phyloP scores from a whole-genome alignment of 768 basidiomycete genomes.

The Pulveroboletus sp. region DNA sequence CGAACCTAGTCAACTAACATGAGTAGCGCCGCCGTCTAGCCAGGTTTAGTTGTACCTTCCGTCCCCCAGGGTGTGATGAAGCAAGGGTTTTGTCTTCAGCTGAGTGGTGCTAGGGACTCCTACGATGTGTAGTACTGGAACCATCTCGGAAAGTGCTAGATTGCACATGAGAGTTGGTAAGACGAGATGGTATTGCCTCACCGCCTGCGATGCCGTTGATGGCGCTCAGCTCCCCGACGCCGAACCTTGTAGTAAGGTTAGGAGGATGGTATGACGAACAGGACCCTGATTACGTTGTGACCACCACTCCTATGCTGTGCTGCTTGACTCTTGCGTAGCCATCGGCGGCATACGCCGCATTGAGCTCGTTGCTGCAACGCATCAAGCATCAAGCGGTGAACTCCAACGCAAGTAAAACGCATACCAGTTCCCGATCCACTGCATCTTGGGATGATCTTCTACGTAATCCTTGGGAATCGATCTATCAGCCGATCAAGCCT shows the following conservation, averaged over 20 bases:
- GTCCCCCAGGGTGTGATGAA: conserved; percentile 88
- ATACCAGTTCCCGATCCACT: conserved; percentile 87
- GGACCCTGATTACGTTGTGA: conserved; percentile 59
- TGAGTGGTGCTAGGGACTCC: conserved; percentile 75
- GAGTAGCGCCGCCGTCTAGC: neutral
- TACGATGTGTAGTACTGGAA: conserved; percentile 85
- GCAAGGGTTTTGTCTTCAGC: conserved; percentile 64
- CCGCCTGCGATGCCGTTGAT: conserved; percentile 81
- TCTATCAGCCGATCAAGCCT: neutral
- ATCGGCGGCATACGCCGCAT: conserved; percentile 87
- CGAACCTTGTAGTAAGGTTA: conserved; percentile 49
- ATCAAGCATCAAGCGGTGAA: conserved; percentile 7
- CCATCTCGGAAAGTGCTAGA: conserved; percentile 77
- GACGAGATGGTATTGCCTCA: conserved; percentile 19
- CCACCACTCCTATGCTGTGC: conserved; percentile 61
- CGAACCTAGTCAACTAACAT: conserved; percentile 46
- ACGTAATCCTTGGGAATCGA: conserved; percentile 57
- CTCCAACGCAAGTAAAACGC: neutral
- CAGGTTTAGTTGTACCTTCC: conserved; percentile 43
- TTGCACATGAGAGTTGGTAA: neutral
- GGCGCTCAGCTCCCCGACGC: conserved; percentile 90
- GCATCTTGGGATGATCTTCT: conserved; percentile 69
- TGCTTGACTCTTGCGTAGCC: conserved; percentile 89
- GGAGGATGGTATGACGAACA: neutral
- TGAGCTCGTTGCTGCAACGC: conserved; percentile 65